Base-by-base conservation (phyloP, 331 rosid species). In the Quercus tomentella region DNA sequence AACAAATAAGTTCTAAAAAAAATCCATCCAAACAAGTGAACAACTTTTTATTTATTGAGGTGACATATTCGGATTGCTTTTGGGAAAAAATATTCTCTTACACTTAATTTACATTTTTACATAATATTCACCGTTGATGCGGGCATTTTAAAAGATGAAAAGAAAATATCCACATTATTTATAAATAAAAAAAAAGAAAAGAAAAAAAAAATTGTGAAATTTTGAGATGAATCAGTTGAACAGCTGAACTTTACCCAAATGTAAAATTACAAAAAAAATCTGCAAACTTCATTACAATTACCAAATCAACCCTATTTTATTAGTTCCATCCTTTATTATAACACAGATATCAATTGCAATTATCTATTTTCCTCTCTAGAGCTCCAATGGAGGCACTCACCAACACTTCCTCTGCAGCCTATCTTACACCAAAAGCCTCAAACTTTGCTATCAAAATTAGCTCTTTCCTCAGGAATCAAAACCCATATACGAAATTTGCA, bases 341-440 rank as follows among this genome's bases (percentile, higher is more conserved):
- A 23, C 23, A 26, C 16, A 25, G 1, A 1, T 31, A 5, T 4
- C 15, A 21, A 2, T 69, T 35, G 25, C 73, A 37, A 37, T 45
- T 70, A 21, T 70, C 74, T n/a, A 41, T 8, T 41, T 21, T 23
- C 18, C 68, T 31, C 66, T 3, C 62, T 0, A 2, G 51, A 43
- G 31, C 49, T 78, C 33, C 79, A 68, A 84, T 91, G 93, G 92
- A 88, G 75, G 60, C 91, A 22, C 78, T 88, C 20, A 23, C 79
- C 1, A 77, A 78, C 81, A 51, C 84, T 76, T 62, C 76, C 51
- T 76, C 82, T 31, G 67, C 52, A 10, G 70, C 82, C 85, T 82
- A 81, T 82, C 87, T 81, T 26, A 52, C 83, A 26, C 76, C 82
- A 4, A 75, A 63, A n/a, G 76, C 76, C 56, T 75, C 85, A 1